Conservation (phyloP, 768 basidiomycete genomes). For the Glaciozyma martinii region DNA sequence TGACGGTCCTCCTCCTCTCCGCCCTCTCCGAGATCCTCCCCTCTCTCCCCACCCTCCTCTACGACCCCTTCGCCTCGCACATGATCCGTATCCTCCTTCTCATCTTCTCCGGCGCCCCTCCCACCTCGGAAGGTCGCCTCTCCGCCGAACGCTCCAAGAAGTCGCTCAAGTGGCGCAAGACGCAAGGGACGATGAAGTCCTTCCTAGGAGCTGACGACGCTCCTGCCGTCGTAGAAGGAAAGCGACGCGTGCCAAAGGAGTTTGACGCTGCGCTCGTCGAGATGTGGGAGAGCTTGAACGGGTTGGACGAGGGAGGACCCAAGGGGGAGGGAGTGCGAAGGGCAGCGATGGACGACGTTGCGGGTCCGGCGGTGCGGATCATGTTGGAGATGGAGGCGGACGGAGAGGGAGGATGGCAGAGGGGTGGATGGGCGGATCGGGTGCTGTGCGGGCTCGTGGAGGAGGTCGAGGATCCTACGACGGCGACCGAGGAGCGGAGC, state of each 20-base stretch:
- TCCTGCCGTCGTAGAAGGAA: conserved; percentile 29
- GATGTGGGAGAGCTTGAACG: conserved; percentile 37
- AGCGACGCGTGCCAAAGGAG: conserved; percentile 48
- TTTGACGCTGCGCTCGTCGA: conserved; percentile 14
- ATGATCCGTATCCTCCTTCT: conserved; percentile 70
- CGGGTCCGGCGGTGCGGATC: conserved; percentile 21
- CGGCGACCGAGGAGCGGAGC: conserved; percentile 47
- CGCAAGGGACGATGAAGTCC: conserved; percentile 44
- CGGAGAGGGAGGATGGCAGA: conserved; percentile 11
- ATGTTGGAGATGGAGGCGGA: conserved; percentile 24
- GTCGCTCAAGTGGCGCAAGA: conserved; percentile 69
- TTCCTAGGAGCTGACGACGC: conserved; percentile 51
- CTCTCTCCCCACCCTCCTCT: conserved; percentile 55
- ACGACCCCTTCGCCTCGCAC: conserved; percentile 85
- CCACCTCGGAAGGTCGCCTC: conserved; percentile 7
- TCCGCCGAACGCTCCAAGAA: conserved; percentile 67
- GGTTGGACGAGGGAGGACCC: conserved; percentile 22
- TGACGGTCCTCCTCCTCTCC: conserved; percentile 38
- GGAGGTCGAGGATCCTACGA: conserved; percentile 7
- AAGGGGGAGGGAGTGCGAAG: conserved; percentile 23
- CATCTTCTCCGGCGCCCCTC: conserved; percentile 54
- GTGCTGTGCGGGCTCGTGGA: conserved; percentile 25
- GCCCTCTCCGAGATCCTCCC: conserved; percentile 59
- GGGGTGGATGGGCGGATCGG: conserved; percentile 25
- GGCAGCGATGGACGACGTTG: conserved; percentile 28